phyloP scores from a whole-genome alignment of 805 yeast species.

The Wickerhamomyces alni region DNA sequence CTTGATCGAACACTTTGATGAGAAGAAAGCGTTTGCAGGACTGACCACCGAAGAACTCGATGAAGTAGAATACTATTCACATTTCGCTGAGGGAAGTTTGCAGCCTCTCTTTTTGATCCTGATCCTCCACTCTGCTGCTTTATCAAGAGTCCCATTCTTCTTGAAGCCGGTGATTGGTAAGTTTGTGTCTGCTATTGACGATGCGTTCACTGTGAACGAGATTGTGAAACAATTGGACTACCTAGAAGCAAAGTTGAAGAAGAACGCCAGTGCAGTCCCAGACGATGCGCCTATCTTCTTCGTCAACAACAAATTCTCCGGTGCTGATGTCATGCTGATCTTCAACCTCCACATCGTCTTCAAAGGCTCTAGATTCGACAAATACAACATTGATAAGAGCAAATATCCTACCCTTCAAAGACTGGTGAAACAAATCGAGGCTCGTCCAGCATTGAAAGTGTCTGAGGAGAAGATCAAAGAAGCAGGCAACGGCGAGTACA shows the following conservation, averaged over 20 bases:
- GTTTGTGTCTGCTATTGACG: slow-evolving; percentile 40
- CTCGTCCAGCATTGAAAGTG: slow-evolving; percentile 19
- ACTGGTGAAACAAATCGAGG: slow-evolving; percentile 22
- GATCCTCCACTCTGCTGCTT: slow-evolving; percentile 31
- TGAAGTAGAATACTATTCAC: slow-evolving; percentile 43
- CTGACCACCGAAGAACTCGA: slow-evolving; percentile 33
- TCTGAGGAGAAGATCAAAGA: background rate
- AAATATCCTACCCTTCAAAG: slow-evolving; percentile 22
- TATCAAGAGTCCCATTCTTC: slow-evolving; percentile 40
- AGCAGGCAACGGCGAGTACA: slow-evolving; percentile 1
- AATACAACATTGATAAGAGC: slow-evolving; percentile 2
- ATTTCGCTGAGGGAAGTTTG: slow-evolving; percentile 58
- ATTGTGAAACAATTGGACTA: slow-evolving; percentile 31
- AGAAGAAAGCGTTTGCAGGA: slow-evolving; percentile 31
- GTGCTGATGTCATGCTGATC: slow-evolving; percentile 49
- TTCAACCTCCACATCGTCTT: slow-evolving; percentile 28
- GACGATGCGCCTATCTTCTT: slow-evolving; percentile 25
- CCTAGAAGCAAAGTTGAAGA: slow-evolving; percentile 35
- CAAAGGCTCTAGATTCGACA: slow-evolving; percentile 16
- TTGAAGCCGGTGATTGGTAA: slow-evolving; percentile 36
- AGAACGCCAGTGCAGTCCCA: slow-evolving; percentile 17
- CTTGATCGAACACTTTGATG: slow-evolving; percentile 45
- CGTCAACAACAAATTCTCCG: slow-evolving; percentile 45
- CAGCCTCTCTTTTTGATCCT: slow-evolving; percentile 40
- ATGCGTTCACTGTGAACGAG: slow-evolving; percentile 44